Evolutionary conservation across 2,329 filamentous ascomycete species (phyloP).

Genomic region (Madurella fahalii): DNA sequence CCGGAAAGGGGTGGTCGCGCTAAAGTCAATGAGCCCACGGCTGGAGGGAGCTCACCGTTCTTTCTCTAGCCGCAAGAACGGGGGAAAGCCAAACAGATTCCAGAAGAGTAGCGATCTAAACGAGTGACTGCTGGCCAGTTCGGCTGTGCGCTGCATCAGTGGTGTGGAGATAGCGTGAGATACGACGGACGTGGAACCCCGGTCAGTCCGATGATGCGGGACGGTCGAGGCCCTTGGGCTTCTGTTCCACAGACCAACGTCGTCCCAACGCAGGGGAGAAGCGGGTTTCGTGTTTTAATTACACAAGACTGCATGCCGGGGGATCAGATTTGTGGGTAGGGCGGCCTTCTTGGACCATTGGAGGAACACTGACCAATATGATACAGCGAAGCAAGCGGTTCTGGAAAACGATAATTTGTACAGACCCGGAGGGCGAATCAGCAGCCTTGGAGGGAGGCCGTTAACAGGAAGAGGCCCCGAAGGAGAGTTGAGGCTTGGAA

Average conservation of each 20-base stretch:
- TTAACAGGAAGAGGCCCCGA: conserved; percentile 22
- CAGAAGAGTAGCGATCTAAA: conserved; percentile 12
- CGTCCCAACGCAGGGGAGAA: background rate
- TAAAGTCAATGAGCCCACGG: background rate
- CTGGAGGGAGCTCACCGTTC: background rate
- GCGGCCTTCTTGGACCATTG: conserved; percentile 22
- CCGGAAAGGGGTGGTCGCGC: background rate
- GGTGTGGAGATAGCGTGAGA: background rate
- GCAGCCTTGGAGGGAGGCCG: conserved; percentile 18
- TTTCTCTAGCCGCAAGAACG: background rate
- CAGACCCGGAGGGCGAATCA: conserved; percentile 25
- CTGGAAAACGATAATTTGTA: conserved; percentile 29
- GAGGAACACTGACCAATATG: conserved; percentile 41
- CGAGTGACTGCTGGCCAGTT: conserved; percentile 16
- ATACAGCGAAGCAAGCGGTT: conserved; percentile 34
- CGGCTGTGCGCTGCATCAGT: conserved; percentile 17
- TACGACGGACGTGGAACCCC: background rate
- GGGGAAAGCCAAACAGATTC: conserved; percentile 11
- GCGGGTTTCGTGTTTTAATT: conserved; percentile 18
- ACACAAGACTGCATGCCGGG: conserved; percentile 19
- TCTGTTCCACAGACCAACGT: conserved; percentile 2
- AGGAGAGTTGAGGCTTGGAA: conserved; percentile 25
- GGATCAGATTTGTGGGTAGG: conserved; percentile 18
- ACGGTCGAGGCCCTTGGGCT: conserved; percentile 26
- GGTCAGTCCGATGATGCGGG: background rate